phyloP scores from a whole-genome alignment of 2,329 filamentous ascomycete species.

The Phoma herbarum region DNA sequence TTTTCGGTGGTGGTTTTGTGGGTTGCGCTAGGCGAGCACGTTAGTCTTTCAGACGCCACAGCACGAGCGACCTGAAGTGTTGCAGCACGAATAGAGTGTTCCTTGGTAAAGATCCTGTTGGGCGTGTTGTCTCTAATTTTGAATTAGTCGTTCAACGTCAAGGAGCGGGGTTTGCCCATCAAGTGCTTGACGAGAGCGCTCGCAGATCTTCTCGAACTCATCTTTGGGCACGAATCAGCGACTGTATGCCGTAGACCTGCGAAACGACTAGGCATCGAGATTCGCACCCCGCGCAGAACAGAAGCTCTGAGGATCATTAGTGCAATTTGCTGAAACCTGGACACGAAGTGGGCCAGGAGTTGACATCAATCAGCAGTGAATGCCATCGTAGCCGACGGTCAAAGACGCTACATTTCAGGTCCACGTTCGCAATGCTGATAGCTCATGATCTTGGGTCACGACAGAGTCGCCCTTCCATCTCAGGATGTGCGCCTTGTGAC shows the following conservation, averaged over 20 bases:
- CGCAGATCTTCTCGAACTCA: neutral
- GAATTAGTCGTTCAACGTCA: neutral
- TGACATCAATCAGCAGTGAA: neutral
- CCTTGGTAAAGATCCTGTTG: neutral
- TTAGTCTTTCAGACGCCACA: conserved; percentile 18
- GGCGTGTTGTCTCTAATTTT: neutral
- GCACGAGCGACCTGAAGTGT: too few species aligned
- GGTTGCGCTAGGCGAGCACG: conserved; percentile 26
- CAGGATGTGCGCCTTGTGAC: conserved; percentile 6
- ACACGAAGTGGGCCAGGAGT: neutral
- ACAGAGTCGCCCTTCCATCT: neutral
- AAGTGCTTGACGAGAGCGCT: neutral
- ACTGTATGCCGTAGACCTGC: neutral
- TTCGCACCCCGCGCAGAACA: neutral
- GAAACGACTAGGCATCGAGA: neutral
- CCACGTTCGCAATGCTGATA: neutral
- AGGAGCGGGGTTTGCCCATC: neutral
- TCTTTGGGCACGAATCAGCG: neutral
- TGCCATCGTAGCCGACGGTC: neutral
- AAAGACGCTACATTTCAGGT: neutral
- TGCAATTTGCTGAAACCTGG: neutral
- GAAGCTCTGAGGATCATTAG: neutral
- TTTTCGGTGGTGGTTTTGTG: conserved; percentile 18
- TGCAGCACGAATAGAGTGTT: neutral
- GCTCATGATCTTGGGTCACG: neutral